phyloP scores from a whole-genome alignment of 495 filamentous ascomycete genomes.

The Penicillium canariense region DNA sequence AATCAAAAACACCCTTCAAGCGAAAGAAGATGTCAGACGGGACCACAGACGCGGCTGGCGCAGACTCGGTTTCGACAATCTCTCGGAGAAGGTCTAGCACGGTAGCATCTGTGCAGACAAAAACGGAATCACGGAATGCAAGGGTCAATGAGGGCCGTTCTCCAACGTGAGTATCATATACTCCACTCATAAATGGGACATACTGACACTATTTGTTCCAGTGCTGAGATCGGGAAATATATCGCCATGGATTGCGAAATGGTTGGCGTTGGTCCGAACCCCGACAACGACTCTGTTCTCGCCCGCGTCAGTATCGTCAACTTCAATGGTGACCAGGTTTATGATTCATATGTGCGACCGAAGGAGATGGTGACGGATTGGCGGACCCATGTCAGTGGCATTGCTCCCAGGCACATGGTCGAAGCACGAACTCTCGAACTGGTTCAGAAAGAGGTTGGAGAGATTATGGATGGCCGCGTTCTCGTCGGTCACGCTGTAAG shows the following conservation, averaged over 20 bases:
- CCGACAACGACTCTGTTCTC: constrained; percentile 64
- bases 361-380: constrained; percentile 80
- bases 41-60: constrained; percentile 8
- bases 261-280: constrained; percentile 80
- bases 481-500: constrained; percentile 88
- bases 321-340: constrained; percentile 84
- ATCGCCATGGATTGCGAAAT: constrained; percentile 96
- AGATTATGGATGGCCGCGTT: constrained; percentile 69
- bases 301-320: constrained; percentile 87
- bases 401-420: constrained; percentile 67
- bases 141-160: constrained; percentile 54
- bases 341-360: constrained; percentile 86
- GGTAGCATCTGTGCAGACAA: constrained; percentile 9
- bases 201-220: constrained; percentile 11
- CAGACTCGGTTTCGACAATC: constrained; percentile 13
- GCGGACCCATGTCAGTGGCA: constrained; percentile 80
- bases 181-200: background rate
- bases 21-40: constrained; percentile 36
- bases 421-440: constrained; percentile 66
- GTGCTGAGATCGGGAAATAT: constrained; percentile 73
- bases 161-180: constrained; percentile 31
- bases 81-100: constrained; percentile 30
- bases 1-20: constrained; percentile 16
- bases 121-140: constrained; percentile 20
- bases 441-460: constrained; percentile 69